These are phyloP conservation scores for Fusarium sp. DNA, from an alignment of 2,329 filamentous ascomycete species.

Conservation along the genomic window DNA sequence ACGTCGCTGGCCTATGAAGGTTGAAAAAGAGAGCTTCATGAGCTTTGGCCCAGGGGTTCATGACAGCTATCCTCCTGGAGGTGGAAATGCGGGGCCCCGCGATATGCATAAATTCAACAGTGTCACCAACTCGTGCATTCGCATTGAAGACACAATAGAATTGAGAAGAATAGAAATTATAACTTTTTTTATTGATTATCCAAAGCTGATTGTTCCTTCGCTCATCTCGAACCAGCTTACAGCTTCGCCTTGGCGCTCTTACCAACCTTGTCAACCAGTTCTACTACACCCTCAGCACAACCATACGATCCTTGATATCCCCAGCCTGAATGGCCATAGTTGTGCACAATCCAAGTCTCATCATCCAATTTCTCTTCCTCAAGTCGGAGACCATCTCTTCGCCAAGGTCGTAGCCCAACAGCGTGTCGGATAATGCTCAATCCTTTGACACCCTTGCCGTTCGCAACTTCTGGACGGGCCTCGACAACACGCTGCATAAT, in stretches of 20 bases:
- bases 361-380: slow-evolving; percentile 69
- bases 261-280: slow-evolving; percentile 73
- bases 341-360: slow-evolving; percentile 77
- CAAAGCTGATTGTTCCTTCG: background rate
- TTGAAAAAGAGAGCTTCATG: slow-evolving; percentile 23
- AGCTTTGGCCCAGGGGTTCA: slow-evolving; percentile 24
- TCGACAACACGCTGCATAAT: slow-evolving; percentile 85
- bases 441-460: slow-evolving; percentile 75
- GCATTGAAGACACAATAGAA: background rate
- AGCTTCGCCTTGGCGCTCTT: slow-evolving; percentile 48
- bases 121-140: background rate
- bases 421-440: slow-evolving; percentile 83
- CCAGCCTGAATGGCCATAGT: slow-evolving; percentile 84
- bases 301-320: slow-evolving; percentile 80
- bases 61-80: slow-evolving; percentile 25
- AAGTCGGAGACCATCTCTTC: slow-evolving; percentile 78
- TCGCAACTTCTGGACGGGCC: slow-evolving; percentile 72
- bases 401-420: slow-evolving; percentile 82
- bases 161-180: background rate
- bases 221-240: slow-evolving; percentile 21
- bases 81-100: slow-evolving; percentile 36
- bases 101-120: slow-evolving; percentile 44
- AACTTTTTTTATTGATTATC: background rate
- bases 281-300: slow-evolving; percentile 74
- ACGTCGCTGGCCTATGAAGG: slow-evolving; percentile 24